phyloP scores from a whole-genome alignment of 225 moss, liverwort and hornwort genomes.

The Takakia lepidozioides region DNA sequence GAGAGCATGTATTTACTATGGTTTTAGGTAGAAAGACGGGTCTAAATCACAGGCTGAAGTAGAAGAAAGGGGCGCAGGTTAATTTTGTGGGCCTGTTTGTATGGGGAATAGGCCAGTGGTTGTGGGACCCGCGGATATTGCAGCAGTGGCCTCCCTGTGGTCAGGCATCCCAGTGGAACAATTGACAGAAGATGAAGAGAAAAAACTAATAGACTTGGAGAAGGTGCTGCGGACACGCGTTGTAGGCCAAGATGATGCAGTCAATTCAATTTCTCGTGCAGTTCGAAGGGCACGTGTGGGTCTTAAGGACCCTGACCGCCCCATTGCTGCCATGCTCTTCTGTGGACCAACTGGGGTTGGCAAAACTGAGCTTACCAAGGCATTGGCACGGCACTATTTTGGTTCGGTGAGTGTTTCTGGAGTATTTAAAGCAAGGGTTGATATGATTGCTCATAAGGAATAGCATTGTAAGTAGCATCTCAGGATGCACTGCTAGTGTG shows the following conservation, averaged over 20 bases:
- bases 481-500: no score
- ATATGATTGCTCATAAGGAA: no score
- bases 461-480: no score
- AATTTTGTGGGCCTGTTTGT: no score
- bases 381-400: slow-evolving; percentile 89
- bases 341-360: slow-evolving; percentile 98
- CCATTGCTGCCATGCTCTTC: slow-evolving; percentile 97
- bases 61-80: no score
- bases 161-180: slow-evolving; percentile 93
- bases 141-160: slow-evolving; percentile 91
- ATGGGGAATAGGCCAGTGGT: slow-evolving; percentile 63
- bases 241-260: slow-evolving; percentile 91
- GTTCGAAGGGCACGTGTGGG: slow-evolving; percentile 93
- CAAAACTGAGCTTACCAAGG: slow-evolving; percentile 91
- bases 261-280: slow-evolving; percentile 84
- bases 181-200: slow-evolving; percentile 77
- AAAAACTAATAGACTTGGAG: slow-evolving; percentile 81
- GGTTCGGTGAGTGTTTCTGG: slow-evolving; percentile 58
- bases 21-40: no score
- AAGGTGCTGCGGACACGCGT: slow-evolving; percentile 79
- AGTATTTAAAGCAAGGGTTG: no score
- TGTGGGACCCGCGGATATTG: slow-evolving; percentile 93
- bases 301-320: slow-evolving; percentile 90
- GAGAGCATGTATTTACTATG: no score
- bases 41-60: no score